Conservation (phyloP, 805 yeast species). For the Pichia pseudocactophila region DNA sequence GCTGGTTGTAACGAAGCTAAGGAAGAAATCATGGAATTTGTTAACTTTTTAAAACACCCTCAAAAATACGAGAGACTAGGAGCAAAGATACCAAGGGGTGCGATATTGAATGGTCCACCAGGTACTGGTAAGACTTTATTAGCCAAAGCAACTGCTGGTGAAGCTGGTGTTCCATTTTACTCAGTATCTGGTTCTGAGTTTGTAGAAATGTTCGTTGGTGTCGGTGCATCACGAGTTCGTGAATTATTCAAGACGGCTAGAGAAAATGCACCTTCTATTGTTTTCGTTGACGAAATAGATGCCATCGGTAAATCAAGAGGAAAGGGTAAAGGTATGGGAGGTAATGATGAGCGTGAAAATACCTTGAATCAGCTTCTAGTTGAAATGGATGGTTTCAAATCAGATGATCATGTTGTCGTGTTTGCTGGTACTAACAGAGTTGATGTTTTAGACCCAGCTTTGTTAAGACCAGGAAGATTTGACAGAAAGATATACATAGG, state of each 20-base stretch:
- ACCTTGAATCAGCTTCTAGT: conserved; percentile 87
- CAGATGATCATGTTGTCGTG: conserved; percentile 86
- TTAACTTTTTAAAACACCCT: conserved; percentile 79
- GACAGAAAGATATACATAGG: conserved; percentile 85
- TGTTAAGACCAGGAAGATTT: conserved; percentile 91
- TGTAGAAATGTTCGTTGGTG: conserved; percentile 96
- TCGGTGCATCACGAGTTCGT: conserved; percentile 91
- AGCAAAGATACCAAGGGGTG: conserved; percentile 94
- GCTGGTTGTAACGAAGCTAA: conserved; percentile 95
- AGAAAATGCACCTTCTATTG: conserved; percentile 82
- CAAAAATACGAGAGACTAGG: conserved; percentile 78
- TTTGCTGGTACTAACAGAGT: conserved; percentile 93
- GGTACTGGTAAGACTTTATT: conserved; percentile 93
- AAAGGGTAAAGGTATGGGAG: conserved; percentile 66
- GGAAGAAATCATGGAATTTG: conserved; percentile 93
- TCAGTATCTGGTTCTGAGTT: conserved; percentile 92
- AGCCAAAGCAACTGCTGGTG: conserved; percentile 95
- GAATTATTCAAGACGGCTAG: conserved; percentile 86
- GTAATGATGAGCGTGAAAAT: conserved; percentile 88
- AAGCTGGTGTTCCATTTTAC: conserved; percentile 88
- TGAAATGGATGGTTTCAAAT: conserved; percentile 91
- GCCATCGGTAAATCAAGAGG: conserved; percentile 86
- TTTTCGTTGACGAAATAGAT: conserved; percentile 91
- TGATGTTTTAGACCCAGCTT: conserved; percentile 82
- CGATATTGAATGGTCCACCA: conserved; percentile 89